Base-by-base conservation (phyloP, 2,329 filamentous ascomycete species). In the Aspergillus hortae region DNA sequence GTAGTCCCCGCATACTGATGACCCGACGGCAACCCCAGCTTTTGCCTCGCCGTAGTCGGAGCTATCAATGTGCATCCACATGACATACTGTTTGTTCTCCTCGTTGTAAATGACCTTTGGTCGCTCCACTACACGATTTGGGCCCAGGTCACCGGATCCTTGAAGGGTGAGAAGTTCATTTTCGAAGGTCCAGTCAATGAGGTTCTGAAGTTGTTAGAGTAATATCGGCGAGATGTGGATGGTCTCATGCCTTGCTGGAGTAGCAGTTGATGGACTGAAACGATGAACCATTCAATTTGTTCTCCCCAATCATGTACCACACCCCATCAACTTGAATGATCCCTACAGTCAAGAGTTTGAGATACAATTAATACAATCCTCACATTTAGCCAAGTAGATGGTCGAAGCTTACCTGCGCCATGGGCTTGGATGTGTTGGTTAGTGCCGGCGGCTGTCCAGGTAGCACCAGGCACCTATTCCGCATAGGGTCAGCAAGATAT, bases 221-320 rank as follows among this genome's bases (percentile, higher is more conserved):
- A 5, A 7, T 23, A 14, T 4, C 11, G 15, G 2, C 1, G 4
- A 1, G 10, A 45, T 5, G 17, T 17, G 0, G 9, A 7, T 12
- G 7, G 5, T 19, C 35, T 1, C 23, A 6, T 10, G 55, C 75
- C 11, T 73, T 74, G 12, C 81, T 85, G 0, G 80, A 82, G 66
- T 88, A 88, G 69, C 85, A 88, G 65, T 87, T 87, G 58, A 88
- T 74, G 47, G 83, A 83, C 53, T 82, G 79, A 66, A 88, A 88
- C 0, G 74, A 68, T 1, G 74, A 77, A 21, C 84, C 83, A n/a
- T 80, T 70, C 1, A 81, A 80, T 66, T 88, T 88, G 69, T 88
- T 85, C 65, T 89, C 86, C 14, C 86, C 86, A 32, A 88, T 80
- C 70, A 84, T 78, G 70, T 88, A 89, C 72, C 83, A 89, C 0